A percentile compares a stretch with the other conserved stretches of the same genome.
Evolutionary conservation across 2,329 filamentous ascomycete genomes (phyloP).

Genomic region (Claviceps maximensis): DNA sequence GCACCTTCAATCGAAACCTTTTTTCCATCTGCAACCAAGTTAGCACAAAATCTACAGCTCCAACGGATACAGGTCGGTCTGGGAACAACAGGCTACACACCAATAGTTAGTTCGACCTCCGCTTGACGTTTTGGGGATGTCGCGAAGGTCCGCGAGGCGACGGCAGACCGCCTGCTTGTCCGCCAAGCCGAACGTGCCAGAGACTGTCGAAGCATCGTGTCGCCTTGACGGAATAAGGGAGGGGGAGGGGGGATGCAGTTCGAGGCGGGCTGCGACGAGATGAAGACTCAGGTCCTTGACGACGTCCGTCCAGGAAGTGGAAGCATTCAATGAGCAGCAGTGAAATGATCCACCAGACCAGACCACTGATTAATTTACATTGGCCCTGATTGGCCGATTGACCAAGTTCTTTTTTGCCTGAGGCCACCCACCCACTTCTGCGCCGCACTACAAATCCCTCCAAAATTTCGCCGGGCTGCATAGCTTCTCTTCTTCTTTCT

Average conservation of each 20-base stretch:
- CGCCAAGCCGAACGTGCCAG: conserved; percentile 56
- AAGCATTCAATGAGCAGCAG: conserved; percentile 19
- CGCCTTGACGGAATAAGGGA: conserved; percentile 39
- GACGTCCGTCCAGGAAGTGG: conserved; percentile 24
- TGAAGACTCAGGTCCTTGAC: conserved; percentile 28
- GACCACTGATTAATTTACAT: conserved; percentile 29
- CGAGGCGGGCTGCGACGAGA: conserved; percentile 21
- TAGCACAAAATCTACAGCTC: conserved; percentile 14
- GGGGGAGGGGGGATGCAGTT: conserved; percentile 20
- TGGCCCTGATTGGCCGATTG: conserved; percentile 26
- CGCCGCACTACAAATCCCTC: conserved; percentile 6
- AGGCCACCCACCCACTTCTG: conserved; percentile 1
- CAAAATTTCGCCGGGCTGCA: conserved; percentile 10
- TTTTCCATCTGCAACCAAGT: conserved; percentile 64
- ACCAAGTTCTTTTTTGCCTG: conserved; percentile 1
- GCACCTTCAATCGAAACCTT: conserved; percentile 96
- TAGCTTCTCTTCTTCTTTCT: conserved; percentile 24
- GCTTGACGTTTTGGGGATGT: conserved; percentile 66
- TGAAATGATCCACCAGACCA: conserved; percentile 11
- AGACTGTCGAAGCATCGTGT: conserved; percentile 56
- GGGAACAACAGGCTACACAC: conserved; percentile 31
- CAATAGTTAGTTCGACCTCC: conserved; percentile 94
- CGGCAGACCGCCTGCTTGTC: conserved; percentile 44
- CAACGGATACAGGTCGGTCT: conserved; percentile 24
- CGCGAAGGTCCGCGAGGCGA: conserved; percentile 66